A percentile compares a stretch with the other conserved stretches of the same genome.
Conservation (phyloP, 1,284 basidiomycete genomes). For the Tausonia pullulans region DNA sequence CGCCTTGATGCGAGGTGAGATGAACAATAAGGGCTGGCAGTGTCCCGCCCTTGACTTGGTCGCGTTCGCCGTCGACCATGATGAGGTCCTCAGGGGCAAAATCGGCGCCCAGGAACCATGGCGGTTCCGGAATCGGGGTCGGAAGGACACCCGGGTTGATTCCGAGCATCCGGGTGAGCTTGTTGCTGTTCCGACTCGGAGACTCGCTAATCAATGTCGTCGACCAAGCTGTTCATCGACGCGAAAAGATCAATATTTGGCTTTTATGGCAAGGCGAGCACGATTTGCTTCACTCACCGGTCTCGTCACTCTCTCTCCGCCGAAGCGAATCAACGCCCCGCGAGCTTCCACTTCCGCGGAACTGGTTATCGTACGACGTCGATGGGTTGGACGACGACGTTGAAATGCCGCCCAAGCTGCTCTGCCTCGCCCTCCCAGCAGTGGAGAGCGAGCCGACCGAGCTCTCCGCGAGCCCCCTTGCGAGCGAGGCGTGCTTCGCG, state of each 20-base stretch:
- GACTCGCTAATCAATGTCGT: not conserved
- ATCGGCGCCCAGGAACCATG: constrained; percentile 76
- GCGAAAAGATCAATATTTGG: constrained; percentile 5
- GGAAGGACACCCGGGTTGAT: constrained; percentile 41
- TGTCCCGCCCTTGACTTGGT: constrained; percentile 17
- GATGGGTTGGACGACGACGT: constrained; percentile 1
- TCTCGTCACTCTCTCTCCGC: constrained; percentile 24
- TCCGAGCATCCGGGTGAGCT: constrained; percentile 65
- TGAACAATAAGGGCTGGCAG: constrained; percentile 14
- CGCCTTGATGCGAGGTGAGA: constrained; percentile 1
- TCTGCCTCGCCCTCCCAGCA: not conserved
- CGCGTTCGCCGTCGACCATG: constrained; percentile 9
- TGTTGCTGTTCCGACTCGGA: constrained; percentile 34
- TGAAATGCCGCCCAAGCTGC: not conserved
- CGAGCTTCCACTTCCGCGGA: not conserved
- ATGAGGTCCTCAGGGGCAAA: constrained; percentile 46
- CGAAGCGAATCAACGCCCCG: not conserved
- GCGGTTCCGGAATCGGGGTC: constrained; percentile 38
- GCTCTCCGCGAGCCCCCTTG: too few species aligned
- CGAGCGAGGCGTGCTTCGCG: not conserved
- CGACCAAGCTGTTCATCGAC: not conserved
- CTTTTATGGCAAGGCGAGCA: not conserved
- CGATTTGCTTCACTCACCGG: constrained; percentile 16
- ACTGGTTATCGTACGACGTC: not conserved
- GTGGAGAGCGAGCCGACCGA: not conserved